These are phyloP conservation scores for Torulaspora maleeae DNA, from an alignment of 805 yeast species.

Conservation along the genomic window DNA sequence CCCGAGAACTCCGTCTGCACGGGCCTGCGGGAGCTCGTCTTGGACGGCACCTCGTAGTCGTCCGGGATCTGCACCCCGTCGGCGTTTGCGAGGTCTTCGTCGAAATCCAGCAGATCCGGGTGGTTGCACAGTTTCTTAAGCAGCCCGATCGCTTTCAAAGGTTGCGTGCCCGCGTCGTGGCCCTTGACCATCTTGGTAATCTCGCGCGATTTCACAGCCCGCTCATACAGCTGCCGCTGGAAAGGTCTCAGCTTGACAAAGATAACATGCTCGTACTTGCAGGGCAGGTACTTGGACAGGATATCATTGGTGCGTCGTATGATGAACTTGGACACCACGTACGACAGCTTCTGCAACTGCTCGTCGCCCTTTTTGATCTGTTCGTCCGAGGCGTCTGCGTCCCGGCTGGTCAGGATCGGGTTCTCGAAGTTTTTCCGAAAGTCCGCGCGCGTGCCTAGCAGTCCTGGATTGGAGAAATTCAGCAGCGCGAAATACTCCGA, in stretches of 20 bases:
- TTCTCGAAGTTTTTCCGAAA: slow-evolving; percentile 81
- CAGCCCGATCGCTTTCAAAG: slow-evolving; percentile 82
- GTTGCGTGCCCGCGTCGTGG: slow-evolving; percentile 44
- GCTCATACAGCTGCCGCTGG: slow-evolving; percentile 65
- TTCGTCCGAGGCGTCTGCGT: slow-evolving; percentile 78
- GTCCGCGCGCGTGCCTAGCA: slow-evolving; percentile 76
- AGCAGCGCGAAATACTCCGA: slow-evolving; percentile 88
- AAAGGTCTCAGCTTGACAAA: slow-evolving; percentile 79
- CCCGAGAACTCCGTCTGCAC: slow-evolving; percentile 81
- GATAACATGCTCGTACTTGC: slow-evolving; percentile 95
- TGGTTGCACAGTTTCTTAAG: slow-evolving; percentile 91
- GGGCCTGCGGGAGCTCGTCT: slow-evolving; percentile 40
- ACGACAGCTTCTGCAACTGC: slow-evolving; percentile 66
- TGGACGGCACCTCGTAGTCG: slow-evolving; percentile 45
- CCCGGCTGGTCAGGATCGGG: slow-evolving; percentile 79
- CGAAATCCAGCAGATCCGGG: slow-evolving; percentile 76
- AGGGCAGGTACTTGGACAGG: slow-evolving; percentile 86
- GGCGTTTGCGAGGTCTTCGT: slow-evolving; percentile 58
- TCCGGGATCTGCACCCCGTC: slow-evolving; percentile 64
- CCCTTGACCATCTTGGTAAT: slow-evolving; percentile 49
- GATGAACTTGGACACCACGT: slow-evolving; percentile 79
- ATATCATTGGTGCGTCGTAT: slow-evolving; percentile 95
- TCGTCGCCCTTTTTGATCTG: slow-evolving; percentile 66
- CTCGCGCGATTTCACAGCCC: slow-evolving; percentile 74
- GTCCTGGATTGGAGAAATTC: slow-evolving; percentile 91